A percentile compares a stretch with the other conserved stretches of the same genome.
These are phyloP conservation scores for Fraxinus xanthoxyloides DNA, from an alignment of 305 asterid species.

Conservation along the genomic window DNA sequence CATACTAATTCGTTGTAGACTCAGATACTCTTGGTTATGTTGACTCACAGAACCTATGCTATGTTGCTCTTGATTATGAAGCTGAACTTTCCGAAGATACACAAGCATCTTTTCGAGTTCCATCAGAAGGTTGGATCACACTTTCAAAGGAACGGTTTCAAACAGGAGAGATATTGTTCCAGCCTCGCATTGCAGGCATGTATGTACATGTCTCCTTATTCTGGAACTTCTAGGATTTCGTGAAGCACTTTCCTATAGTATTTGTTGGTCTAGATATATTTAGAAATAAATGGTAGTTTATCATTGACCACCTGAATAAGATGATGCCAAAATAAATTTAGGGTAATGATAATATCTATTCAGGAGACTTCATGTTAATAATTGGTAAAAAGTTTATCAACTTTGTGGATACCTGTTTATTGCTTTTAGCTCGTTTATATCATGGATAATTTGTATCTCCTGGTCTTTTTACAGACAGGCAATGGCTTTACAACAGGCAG, in stretches of 20 bases:
- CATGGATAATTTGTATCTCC: not conserved
- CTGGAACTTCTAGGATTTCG: conserved; percentile 22
- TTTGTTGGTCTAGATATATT: conserved; percentile 7
- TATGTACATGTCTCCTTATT: conserved; percentile 45
- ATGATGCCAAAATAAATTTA: not conserved
- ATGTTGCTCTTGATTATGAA: conserved; percentile 90
- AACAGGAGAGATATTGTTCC: conserved; percentile 92
- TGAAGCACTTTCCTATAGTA: conserved; percentile 15
- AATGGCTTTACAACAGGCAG: conserved; percentile 87
- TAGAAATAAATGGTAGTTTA: not conserved
- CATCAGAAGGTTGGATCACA: conserved; percentile 58
- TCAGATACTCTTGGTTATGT: conserved; percentile 29
- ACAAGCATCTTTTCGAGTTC: conserved; percentile 58
- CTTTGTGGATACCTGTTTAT: not conserved
- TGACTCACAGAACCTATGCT: conserved; percentile 78
- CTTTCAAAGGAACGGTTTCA: conserved; percentile 92
- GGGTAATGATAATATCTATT: not conserved
- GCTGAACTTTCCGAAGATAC: conserved; percentile 76
- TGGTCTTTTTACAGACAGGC: conserved; percentile 60
- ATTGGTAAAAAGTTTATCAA: not conserved
- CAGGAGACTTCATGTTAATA: not conserved
- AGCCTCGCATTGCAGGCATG: conserved; percentile 90
- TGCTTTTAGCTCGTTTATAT: not conserved
- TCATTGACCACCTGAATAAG: not conserved
- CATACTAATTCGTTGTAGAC: conserved; percentile 2